Conservation (phyloP, 2,329 filamentous ascomycete species). For the Colletotrichum somersetense region DNA sequence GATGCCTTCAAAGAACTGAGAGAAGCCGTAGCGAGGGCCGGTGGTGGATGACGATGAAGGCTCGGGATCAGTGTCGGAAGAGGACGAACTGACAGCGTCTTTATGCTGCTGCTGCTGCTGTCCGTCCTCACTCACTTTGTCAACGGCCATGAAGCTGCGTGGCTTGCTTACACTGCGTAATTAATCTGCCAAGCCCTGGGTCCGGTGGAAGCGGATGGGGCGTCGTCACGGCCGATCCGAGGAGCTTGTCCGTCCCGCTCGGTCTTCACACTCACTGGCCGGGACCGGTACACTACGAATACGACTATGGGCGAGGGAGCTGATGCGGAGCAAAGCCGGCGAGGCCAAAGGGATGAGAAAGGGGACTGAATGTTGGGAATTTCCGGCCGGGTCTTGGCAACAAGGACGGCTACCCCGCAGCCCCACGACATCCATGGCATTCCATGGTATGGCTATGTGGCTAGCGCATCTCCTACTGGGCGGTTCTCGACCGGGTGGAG, state of each 20-base stretch:
- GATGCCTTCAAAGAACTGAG: conserved; percentile 34
- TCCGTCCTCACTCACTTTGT: conserved; percentile 19
- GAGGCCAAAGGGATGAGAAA: neutral
- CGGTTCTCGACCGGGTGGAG: conserved; percentile 2
- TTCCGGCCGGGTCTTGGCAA: conserved; percentile 27
- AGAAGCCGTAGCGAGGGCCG: conserved; percentile 28
- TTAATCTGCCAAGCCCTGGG: conserved; percentile 2
- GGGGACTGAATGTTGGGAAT: conserved; percentile 7
- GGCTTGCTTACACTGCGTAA: neutral
- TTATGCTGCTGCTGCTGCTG: conserved; percentile 16
- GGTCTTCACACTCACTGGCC: neutral
- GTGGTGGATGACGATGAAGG: conserved; percentile 44
- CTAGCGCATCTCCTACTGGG: conserved; percentile 5
- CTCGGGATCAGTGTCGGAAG: conserved; percentile 50
- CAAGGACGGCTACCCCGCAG: conserved; percentile 18
- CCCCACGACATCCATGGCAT: neutral
- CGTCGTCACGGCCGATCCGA: neutral
- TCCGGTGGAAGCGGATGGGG: neutral
- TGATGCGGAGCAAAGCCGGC: conserved; percentile 13
- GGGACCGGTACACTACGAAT: conserved; percentile 6
- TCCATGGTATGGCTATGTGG: neutral
- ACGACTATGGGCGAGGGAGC: neutral
- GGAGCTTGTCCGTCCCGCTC: neutral
- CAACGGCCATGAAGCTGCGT: conserved; percentile 20
- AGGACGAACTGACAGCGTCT: conserved; percentile 30